phyloP scores from a whole-genome alignment of 2,329 filamentous ascomycete genomes.

The Ceratocystis albifundus region DNA sequence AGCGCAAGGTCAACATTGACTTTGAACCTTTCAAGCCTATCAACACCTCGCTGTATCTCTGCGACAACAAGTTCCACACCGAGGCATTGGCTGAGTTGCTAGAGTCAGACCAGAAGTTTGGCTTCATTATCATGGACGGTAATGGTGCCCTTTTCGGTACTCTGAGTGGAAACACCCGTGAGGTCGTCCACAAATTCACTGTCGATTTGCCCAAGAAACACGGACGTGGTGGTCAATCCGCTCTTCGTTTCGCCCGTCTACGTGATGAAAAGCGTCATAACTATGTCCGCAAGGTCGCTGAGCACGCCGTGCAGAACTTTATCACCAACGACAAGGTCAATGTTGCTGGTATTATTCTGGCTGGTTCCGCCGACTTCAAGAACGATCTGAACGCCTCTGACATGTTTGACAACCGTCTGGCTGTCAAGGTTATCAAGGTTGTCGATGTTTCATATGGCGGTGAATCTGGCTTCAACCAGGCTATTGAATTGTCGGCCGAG shows the following conservation, averaged over 20 bases:
- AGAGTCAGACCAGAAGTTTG: constrained; percentile 97
- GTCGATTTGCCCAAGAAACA: constrained; percentile 99
- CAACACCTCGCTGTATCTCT: constrained; percentile 98
- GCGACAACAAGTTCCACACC: constrained; percentile 99
- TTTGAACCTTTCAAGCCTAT: constrained; percentile 99
- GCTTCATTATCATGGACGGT: constrained; percentile 99
- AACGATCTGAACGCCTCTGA: constrained; percentile 97
- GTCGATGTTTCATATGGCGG: constrained; percentile 98
- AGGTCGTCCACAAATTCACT: constrained; percentile 94
- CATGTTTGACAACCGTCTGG: constrained; percentile 86
- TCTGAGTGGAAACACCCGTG: constrained; percentile 90
- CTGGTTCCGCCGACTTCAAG: constrained; percentile 98
- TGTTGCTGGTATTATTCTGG: constrained; percentile 86
- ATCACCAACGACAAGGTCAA: constrained; percentile 98
- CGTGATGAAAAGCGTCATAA: constrained; percentile 99
- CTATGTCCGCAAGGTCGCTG: constrained; percentile 97
- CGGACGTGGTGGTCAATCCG: constrained; percentile 98
- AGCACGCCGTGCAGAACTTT: constrained; percentile 96
- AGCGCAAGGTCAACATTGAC: constrained; percentile 99
- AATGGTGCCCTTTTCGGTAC: constrained; percentile 97
- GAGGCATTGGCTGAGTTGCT: constrained; percentile 93
- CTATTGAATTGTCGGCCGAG: constrained; percentile 88
- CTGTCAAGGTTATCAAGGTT: constrained; percentile 95
- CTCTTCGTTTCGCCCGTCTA: constrained; percentile 97
- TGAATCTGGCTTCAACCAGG: constrained; percentile 99